Conservation (phyloP, 2,329 filamentous ascomycete genomes). For the Aspergillus tanneri region DNA sequence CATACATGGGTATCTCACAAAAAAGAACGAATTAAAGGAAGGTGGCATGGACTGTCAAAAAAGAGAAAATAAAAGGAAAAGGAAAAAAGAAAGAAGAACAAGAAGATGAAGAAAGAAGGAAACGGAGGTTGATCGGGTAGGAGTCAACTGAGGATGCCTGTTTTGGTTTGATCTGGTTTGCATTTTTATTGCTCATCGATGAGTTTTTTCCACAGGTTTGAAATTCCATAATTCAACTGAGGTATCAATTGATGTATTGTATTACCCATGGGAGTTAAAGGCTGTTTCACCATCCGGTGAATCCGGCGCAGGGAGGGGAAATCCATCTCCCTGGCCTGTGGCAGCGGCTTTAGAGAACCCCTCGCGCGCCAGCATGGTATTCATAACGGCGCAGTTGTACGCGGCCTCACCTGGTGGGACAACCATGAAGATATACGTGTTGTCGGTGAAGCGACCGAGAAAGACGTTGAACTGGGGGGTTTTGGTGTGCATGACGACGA, state of each 20-base stretch:
- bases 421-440: slow-evolving; percentile 92
- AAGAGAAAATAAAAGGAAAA: slow-evolving; percentile 5
- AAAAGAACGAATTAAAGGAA: slow-evolving; percentile 1
- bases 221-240: too few species aligned
- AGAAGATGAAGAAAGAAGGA: slow-evolving; percentile 1
- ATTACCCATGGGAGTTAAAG: slow-evolving; percentile 6
- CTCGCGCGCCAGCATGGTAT: slow-evolving; percentile 81
- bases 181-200: too few species aligned
- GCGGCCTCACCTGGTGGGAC: slow-evolving; percentile 87
- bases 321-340: slow-evolving; percentile 42
- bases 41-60: too few species aligned
- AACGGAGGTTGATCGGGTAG: too few species aligned
- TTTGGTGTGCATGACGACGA: slow-evolving; percentile 50
- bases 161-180: too few species aligned
- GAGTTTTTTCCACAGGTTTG: too few species aligned
- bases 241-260: slow-evolving; percentile 19
- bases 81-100: not conserved
- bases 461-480: slow-evolving; percentile 81
- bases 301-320: slow-evolving; percentile 40
- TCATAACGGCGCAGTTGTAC: slow-evolving; percentile 87
- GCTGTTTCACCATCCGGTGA: slow-evolving; percentile 22
- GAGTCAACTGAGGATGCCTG: too few species aligned
- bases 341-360: slow-evolving; percentile 69
- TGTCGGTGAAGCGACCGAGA: slow-evolving; percentile 92
- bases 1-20: slow-evolving; percentile 8